These are phyloP conservation scores for Eucalyptus erythrocorys DNA, from an alignment of 345 rosid genomes.

Conservation along the genomic window DNA sequence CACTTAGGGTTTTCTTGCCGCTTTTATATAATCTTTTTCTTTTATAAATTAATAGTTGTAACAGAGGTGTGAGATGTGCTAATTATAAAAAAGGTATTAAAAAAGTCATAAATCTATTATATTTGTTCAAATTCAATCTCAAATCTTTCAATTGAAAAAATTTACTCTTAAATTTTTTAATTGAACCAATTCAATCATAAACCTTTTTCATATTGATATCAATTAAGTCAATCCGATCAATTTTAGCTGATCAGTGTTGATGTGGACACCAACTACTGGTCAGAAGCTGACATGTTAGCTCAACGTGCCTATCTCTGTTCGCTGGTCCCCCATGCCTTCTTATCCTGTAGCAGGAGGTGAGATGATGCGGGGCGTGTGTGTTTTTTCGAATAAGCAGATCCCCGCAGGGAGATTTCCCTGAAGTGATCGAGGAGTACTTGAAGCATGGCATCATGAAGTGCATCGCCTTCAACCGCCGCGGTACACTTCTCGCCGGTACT, in stretches of 20 bases:
- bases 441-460: constrained; percentile 93
- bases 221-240: no score
- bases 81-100: no score
- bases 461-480: constrained; percentile 90
- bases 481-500: constrained; percentile 89
- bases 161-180: no score
- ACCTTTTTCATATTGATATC: accelerated
- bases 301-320: background rate
- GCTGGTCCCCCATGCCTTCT: background rate
- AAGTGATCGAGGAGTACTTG: constrained; percentile 91
- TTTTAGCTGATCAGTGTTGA: accelerated
- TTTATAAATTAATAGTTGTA: no score
- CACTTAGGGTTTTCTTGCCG: accelerated
- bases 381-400: constrained; percentile 25
- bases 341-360: background rate
- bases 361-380: background rate
- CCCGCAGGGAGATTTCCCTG: constrained; percentile 97
- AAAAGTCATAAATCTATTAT: accelerated
- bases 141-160: no score
- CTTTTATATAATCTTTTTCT: no score
- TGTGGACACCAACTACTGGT: accelerated
- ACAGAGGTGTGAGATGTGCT: accelerated
- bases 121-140: accelerated
- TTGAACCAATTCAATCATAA: accelerated
- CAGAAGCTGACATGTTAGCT: background rate